Evolutionary conservation across 805 yeast genomes (phyloP), one percentile per base, ranked within the genome.

Genomic region (Lipomyces starkeyi): DNA sequence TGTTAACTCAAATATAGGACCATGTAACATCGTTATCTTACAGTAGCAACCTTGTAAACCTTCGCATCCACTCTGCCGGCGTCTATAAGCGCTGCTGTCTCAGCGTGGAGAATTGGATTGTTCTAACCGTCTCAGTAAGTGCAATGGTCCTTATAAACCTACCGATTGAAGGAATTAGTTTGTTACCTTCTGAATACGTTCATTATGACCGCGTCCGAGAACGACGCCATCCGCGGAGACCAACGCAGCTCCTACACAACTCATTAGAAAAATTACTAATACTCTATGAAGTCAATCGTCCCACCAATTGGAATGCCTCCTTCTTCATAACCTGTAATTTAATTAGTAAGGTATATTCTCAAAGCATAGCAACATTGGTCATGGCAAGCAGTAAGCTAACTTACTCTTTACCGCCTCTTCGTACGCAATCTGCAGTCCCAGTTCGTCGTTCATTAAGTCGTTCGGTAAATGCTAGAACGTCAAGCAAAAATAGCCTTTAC

Each of bases 11-110:
- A 17, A 25, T 6, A 22, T 22, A 9, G 25, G 40, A 58, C 11
- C 17, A 14, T 61, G 66, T 32, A 22, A 20, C 35, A 25, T 9
- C 29, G 6, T 8, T 14, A 13, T 25, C 71, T 9, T 29, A 69
- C 71, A 27, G 98, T 95, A 73, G 97, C 90, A 70, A 88, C 84
- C 75, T 89, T 90, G 81, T 94, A 94, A 20, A 85, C 86, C 27
- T 83, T 83, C 3, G 93, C 98, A 27, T 88, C 88, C 66, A 95
- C 82, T 75, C 98, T 85, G 7, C 98, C 98, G 25, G 97, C 96
- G 71, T 91, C 88, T 76, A 93, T 97, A 67, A 95, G 82, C 8
- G 97, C 88, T 11, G 93, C 85, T 74, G 91, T 95, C 77, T 94
- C 99, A 25, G 97, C 99, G 75, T 94, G 99, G 67, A 94, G 82